Conservation (phyloP, 1,284 basidiomycete genomes). For the Malassezia cuniculi region DNA sequence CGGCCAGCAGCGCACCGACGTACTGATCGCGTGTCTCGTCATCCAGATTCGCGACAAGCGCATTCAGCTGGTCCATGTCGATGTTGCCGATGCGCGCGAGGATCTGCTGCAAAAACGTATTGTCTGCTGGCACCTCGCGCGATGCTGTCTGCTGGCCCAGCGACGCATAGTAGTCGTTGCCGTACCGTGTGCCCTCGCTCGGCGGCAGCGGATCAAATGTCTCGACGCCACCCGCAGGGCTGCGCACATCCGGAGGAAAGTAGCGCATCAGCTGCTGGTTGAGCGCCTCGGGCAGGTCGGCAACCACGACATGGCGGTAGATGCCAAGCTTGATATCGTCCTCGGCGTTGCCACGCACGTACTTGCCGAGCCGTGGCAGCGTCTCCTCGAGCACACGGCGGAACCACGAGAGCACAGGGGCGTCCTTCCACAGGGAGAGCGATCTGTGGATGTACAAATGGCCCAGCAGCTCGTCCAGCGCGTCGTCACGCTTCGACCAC, state of each 20-base stretch:
- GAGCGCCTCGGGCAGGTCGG: slow-evolving; percentile 35
- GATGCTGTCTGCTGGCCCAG: slow-evolving; percentile 7
- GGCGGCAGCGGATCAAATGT: slow-evolving; percentile 41
- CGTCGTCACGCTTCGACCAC: slow-evolving; percentile 11
- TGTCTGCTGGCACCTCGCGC: no score
- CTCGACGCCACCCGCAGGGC: slow-evolving; percentile 24
- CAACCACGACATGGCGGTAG: slow-evolving; percentile 40
- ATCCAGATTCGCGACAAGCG: slow-evolving; percentile 27
- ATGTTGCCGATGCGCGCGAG: neutral
- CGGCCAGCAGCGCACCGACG: neutral
- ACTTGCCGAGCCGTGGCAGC: slow-evolving; percentile 2
- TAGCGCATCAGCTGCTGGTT: slow-evolving; percentile 32
- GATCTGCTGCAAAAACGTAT: slow-evolving; percentile 1
- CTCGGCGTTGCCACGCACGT: slow-evolving; percentile 12
- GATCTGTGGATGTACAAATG: slow-evolving; percentile 35
- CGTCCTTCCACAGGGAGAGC: slow-evolving; percentile 39
- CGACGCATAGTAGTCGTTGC: slow-evolving; percentile 33
- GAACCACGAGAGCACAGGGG: slow-evolving; percentile 25
- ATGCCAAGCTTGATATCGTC: slow-evolving; percentile 21
- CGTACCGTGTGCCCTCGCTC: slow-evolving; percentile 20
- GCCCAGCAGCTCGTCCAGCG: slow-evolving; percentile 25
- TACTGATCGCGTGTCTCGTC: slow-evolving; percentile 21
- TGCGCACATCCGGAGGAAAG: slow-evolving; percentile 28
- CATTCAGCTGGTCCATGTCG: slow-evolving; percentile 10
- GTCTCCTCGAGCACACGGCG: slow-evolving; percentile 11